Evolutionary conservation across 345 rosid species (phyloP), one percentile per base, ranked within the genome.

Genomic region (Acer yangbiense): DNA sequence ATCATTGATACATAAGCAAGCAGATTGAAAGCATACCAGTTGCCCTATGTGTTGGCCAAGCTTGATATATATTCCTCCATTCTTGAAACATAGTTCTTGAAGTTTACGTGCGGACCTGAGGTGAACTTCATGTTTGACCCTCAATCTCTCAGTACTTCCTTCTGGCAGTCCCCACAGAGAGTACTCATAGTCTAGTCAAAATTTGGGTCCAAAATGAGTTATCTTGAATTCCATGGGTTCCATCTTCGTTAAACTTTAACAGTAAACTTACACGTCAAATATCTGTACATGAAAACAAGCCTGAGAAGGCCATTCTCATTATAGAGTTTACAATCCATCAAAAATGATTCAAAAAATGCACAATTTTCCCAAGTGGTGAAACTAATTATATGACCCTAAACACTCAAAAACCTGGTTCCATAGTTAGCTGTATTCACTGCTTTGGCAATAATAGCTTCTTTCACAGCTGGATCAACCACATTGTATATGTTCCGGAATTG

Each of bases 41-140:
- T 96, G 95, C 41, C 98, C 98, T 35, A 94, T 82, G 80, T 92
- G 97, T 85, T 96, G 98, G 29, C 99, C 98, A n/a, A 94, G 97
- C 88, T 96, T 94, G 77, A 94, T 92, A 82, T 94, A 92, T 71
- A 96, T 88, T 77, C 98, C 99, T 80, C 98, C 98, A 83, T 96
- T 94, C 82, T 71, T 89, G 79, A 94, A 96, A 86, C 97, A 97
- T 17, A 92, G 87, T 63, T 94, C 95, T 81, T 91, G 97, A 80
- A 94, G 98, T 90, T 94, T 94, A 6, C 54, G 86, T 0, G 99
- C 98, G 9, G 98, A 96, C 81, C 98, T 88, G 66, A 91, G 86
- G 81, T 96, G 98, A 82, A 97, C 99, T 86, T 94, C 97, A 76
- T 92, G 97, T 79, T 91, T 93, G 54, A 85, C 85, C 78, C 77